Base-by-base conservation (phyloP, 805 yeast species). In the Cyberlindnera mrakii region DNA sequence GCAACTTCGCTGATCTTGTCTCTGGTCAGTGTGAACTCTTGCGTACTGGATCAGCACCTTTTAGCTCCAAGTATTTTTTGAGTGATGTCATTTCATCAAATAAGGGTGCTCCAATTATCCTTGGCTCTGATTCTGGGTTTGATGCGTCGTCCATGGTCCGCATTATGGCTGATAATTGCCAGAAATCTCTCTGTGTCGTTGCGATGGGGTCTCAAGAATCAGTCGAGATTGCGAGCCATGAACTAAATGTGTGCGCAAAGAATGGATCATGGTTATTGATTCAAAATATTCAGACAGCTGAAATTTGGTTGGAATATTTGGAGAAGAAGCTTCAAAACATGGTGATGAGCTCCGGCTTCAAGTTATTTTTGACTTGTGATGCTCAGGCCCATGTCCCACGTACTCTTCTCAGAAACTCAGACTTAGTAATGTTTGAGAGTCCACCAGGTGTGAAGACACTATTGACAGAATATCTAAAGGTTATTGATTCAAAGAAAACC, bases 141-240 rank as follows among this genome's bases (percentile, higher is more conserved):
- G 97, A 90, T 60, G 80, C 91, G 0, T 74, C 84, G 0, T 68
- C 67, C 43, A 71, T 66, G 41, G 67, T 89, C 3, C 67, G 68
- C 29, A 59, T 62, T 29, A 45, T 75, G 6, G 80, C 87, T 0
- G 50, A 53, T 2, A 31, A 47, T 0, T 14, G 32, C 0, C 54
- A 56, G 0, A 48, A 50, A 7, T 51, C 60, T 3, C 54, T 80
- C 30, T 57, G 54, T 0, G 59, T 71, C 1, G 71, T 85, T 32
- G 76, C 96, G 0, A 70, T 90, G 76, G 97, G 96, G 0, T 77
- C 95, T 0, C 57, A 60, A 19, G 95, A 87, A 59, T 82, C 85
- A 9, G 59, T 68, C 2, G 72, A 66, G 3, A 63, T 69, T 33
- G 90, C 91, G 0, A 75, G 74, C 18, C 63, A 66, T 39, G 76